Conservation (phyloP, 164 flowering plant genomes). For the Paratinospora sagittata region DNA sequence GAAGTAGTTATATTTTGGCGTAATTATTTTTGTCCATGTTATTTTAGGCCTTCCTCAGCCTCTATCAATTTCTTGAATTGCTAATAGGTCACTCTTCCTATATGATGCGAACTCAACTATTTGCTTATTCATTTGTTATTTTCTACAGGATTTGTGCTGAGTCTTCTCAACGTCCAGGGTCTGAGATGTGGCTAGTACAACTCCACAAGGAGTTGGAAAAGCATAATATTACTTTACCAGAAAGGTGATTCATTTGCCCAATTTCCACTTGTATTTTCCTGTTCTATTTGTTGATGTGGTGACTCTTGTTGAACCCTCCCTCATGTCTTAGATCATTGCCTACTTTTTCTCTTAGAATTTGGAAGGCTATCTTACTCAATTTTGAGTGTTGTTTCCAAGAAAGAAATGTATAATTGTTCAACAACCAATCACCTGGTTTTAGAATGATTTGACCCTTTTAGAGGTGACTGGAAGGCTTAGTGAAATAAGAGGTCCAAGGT, state of each 20-base stretch:
- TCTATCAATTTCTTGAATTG: no score
- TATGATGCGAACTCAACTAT: no score
- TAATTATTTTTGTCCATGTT: no score
- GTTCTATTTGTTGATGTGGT: background rate
- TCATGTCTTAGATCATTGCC: background rate
- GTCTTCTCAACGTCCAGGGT: slow-evolving; percentile 19
- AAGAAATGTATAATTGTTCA: background rate
- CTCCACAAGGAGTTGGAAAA: slow-evolving; percentile 56
- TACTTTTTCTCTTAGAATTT: background rate
- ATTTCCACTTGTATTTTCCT: background rate
- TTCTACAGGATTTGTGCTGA: slow-evolving; percentile 26
- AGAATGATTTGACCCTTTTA: background rate
- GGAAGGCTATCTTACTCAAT: background rate
- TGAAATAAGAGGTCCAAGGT: no score
- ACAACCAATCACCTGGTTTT: background rate
- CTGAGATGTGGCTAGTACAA: slow-evolving; percentile 58
- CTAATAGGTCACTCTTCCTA: no score
- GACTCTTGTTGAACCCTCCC: background rate
- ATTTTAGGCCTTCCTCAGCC: no score
- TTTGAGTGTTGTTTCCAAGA: background rate
- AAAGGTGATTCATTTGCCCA: slow-evolving; percentile 44
- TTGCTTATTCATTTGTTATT: background rate
- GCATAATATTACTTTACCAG: slow-evolving; percentile 65
- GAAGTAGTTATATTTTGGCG: no score
- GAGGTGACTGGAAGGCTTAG: no score